Percentiles rank a stretch among this genome's conserved stretches.
phyloP scores from a whole-genome alignment of 495 filamentous ascomycete species.

The Aspergillus campestris region DNA sequence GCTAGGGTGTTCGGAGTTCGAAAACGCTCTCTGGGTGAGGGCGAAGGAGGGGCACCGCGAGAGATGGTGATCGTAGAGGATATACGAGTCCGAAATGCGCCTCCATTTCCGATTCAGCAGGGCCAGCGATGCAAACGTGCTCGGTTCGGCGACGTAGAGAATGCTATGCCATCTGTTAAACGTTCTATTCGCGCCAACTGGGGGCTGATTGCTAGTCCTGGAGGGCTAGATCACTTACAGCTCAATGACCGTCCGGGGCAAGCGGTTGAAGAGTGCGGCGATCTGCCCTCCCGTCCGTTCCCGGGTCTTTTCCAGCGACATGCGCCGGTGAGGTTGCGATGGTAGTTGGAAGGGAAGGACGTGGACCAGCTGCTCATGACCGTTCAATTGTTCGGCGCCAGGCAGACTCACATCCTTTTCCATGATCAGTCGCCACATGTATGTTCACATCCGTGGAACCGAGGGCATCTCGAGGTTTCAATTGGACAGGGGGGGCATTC shows the following conservation, averaged over 20 bases:
- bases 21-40: slow-evolving; percentile 40
- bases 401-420: slow-evolving; percentile 17
- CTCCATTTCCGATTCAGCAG: slow-evolving; percentile 75
- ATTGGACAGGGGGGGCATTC: slow-evolving; percentile 10
- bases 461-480: slow-evolving; percentile 10
- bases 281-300: slow-evolving; percentile 3
- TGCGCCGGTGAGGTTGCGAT: slow-evolving; percentile 1
- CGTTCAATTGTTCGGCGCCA: slow-evolving; percentile 8
- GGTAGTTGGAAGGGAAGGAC: slow-evolving; percentile 3
- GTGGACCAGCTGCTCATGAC: slow-evolving; percentile 6
- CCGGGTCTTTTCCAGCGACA: background rate
- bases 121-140: slow-evolving; percentile 75
- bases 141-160: slow-evolving; percentile 62
- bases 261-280: slow-evolving; percentile 14
- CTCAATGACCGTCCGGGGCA: slow-evolving; percentile 22
- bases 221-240: slow-evolving; percentile 14
- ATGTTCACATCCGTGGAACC: slow-evolving; percentile 11
- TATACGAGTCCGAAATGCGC: slow-evolving; percentile 56
- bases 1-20: slow-evolving; percentile 39
- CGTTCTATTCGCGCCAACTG: background rate
- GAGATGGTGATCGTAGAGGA: slow-evolving; percentile 71
- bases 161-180: slow-evolving; percentile 46
- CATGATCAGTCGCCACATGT: slow-evolving; percentile 15
- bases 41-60: slow-evolving; percentile 60
- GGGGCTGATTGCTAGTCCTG: background rate